Percentiles rank a stretch among this genome's conserved stretches.
phyloP scores from a whole-genome alignment of 2,329 filamentous ascomycete genomes.

The Thielaviopsis punctulata region DNA sequence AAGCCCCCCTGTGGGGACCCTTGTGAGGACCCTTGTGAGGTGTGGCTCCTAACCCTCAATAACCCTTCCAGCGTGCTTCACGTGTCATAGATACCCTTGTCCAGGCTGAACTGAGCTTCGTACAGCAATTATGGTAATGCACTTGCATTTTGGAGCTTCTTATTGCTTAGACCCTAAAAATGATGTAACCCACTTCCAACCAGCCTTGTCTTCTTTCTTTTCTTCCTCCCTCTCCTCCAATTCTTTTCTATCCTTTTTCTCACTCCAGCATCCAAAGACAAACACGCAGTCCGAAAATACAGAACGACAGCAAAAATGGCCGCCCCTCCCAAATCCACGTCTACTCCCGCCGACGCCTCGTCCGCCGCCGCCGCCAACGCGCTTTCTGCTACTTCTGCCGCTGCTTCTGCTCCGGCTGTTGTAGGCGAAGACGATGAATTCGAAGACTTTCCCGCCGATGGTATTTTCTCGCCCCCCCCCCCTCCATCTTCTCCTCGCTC shows the following conservation, averaged over 20 bases:
- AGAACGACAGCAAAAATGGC: background rate
- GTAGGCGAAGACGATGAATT: conserved; percentile 98
- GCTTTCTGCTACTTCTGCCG: background rate
- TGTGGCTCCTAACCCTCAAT: too few relatives aligned
- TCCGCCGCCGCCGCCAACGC: too few relatives aligned
- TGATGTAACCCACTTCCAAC: too few relatives aligned
- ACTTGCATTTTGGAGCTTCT: background rate
- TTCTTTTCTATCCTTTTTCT: background rate
- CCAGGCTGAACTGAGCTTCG: background rate
- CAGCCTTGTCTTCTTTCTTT: background rate
- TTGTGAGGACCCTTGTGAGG: too few relatives aligned
- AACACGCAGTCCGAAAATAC: background rate
- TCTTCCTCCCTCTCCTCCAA: background rate
- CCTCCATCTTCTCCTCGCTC: too few relatives aligned
- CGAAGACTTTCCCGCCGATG: conserved; percentile 94
- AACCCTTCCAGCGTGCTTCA: too few relatives aligned
- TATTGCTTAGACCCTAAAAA: background rate
- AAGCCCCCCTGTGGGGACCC: too few relatives aligned
- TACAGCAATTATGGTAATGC: background rate
- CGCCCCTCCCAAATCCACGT: background rate
- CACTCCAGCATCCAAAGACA: background rate
- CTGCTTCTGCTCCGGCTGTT: conserved; percentile 30
- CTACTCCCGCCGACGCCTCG: background rate
- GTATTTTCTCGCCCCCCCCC: too few relatives aligned
- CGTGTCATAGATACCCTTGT: too few relatives aligned